Evolutionary conservation across 805 yeast species (phyloP), one percentile per base, ranked within the genome.

Genomic region (Kluyveromyces lactis): DNA sequence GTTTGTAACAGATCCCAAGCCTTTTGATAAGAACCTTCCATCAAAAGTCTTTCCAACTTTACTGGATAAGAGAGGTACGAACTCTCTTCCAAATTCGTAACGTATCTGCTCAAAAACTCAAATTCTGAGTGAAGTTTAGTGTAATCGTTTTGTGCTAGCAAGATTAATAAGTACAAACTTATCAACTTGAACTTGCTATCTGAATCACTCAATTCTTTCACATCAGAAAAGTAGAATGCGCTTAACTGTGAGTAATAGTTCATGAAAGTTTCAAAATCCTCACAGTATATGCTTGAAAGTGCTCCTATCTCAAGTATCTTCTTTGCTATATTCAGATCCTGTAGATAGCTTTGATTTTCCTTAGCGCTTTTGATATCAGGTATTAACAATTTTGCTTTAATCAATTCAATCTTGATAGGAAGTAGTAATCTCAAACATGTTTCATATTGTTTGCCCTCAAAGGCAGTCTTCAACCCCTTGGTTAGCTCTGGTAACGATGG

Each of bases 1-100:
- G 47, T 50, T 50, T 52, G 55, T 64, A 83, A 71, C 40, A 84
- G 71, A 50, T 76, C 80, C 82, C 92, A 84, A 33, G 89, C 90
- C 62, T 85, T 85, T 61, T 86, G 92, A 63, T 89, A 92, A 48
- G 90, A 83, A 31, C 98, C 98, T 64, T 92, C 97, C 81, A 90
- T 86, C 48, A 92, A 74, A 82, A 94, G 86, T 48, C 85, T 79
- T 60, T 92, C 97, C 51, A 92, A 77, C 50, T 79, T 79, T 39
- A 90, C 79, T 18, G 97, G 97, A 58, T 87, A 87, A 35, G 77
- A 73, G 49, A 90, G 68, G 58, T 72, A 85, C 48, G 72, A 68
- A 58, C 85, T 95, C 26, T 71, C 68, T 49, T 86, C 90, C 45
- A 58, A 56, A 51, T 52, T 67, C n/a, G 52, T 46, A 19, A 65